These are phyloP conservation scores for Plectosphaerella cucumerina DNA, from an alignment of 2,329 filamentous ascomycete genomes.

Conservation along the genomic window DNA sequence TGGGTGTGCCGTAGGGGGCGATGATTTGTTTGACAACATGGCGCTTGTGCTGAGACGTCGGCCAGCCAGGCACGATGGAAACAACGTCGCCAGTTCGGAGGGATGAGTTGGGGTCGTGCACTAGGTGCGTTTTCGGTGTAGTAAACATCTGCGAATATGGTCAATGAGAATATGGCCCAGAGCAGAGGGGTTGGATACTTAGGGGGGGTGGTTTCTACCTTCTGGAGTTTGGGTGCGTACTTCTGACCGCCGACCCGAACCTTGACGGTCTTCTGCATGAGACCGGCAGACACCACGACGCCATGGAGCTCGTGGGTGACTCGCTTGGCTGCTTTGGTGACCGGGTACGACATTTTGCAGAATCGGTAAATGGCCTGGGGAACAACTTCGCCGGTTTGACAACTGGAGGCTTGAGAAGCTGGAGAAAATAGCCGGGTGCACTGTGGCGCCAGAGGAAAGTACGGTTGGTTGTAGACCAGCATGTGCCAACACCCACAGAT, in stretches of 20 bases:
- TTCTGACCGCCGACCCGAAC: slow-evolving; percentile 66
- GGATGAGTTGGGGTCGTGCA: slow-evolving; percentile 74
- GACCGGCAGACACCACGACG: slow-evolving; percentile 72
- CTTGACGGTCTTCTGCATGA: slow-evolving; percentile 76
- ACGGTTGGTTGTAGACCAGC: too few species aligned
- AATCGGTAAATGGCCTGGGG: too few species aligned
- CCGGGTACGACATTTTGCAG: slow-evolving; percentile 1
- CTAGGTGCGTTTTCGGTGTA: slow-evolving; percentile 60
- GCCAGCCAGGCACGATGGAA: slow-evolving; percentile 62
- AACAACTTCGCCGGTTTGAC: too few species aligned
- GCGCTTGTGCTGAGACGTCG: slow-evolving; percentile 61
- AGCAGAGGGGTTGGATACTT: too few species aligned
- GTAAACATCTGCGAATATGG: slow-evolving; percentile 57
- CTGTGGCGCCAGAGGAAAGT: too few species aligned
- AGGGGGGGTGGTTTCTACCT: slow-evolving; percentile 4
- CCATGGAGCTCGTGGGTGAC: slow-evolving; percentile 54
- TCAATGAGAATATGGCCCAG: not conserved
- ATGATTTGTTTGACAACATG: slow-evolving; percentile 75
- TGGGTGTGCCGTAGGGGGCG: slow-evolving; percentile 60
- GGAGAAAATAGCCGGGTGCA: too few species aligned
- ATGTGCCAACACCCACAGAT: too few species aligned
- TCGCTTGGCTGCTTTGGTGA: slow-evolving; percentile 24
- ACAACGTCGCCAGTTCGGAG: slow-evolving; percentile 73
- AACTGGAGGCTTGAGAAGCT: too few species aligned
- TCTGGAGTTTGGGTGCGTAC: slow-evolving; percentile 51